phyloP scores from a whole-genome alignment of 1,284 basidiomycete genomes.

The Trichosporon inkin region DNA sequence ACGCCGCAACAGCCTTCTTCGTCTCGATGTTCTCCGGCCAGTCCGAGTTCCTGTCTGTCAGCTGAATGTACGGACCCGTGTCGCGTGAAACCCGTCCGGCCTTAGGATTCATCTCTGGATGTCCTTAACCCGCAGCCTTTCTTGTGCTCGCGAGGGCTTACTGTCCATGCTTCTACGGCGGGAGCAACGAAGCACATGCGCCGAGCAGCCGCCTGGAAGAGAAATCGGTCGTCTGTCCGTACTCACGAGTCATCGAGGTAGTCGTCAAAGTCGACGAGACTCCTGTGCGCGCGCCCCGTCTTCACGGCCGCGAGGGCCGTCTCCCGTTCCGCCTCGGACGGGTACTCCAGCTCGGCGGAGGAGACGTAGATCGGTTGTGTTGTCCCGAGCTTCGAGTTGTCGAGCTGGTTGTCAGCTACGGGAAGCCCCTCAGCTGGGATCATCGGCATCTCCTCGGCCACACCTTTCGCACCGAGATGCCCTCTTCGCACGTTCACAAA shows the following conservation, averaged over 20 bases:
- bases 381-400: constrained; percentile 37
- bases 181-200: not conserved
- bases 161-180: too few relatives aligned
- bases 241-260: constrained; percentile 49
- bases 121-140: too few relatives aligned
- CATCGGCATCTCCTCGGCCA: not conserved
- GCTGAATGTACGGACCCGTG: not conserved
- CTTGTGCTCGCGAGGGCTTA: too few relatives aligned
- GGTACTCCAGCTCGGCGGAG: constrained; percentile 3
- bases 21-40: constrained; percentile 4
- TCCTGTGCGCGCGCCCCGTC: constrained; percentile 26
- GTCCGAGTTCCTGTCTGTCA: constrained; percentile 3
- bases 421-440: not conserved
- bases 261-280: constrained; percentile 48
- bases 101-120: too few relatives aligned
- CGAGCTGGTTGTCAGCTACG: constrained; percentile 29
- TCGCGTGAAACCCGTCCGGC: too few relatives aligned
- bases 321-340: constrained; percentile 19
- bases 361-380: constrained; percentile 31
- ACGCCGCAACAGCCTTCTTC: not conserved
- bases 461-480: too few relatives aligned
- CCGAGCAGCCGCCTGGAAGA: not conserved
- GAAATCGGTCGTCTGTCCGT: not conserved
- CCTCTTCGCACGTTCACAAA: too few relatives aligned
- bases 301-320: constrained; percentile 31